Base-by-base conservation (phyloP, 176 grass and related monocot genomes). In the Luzula sylvatica region DNA sequence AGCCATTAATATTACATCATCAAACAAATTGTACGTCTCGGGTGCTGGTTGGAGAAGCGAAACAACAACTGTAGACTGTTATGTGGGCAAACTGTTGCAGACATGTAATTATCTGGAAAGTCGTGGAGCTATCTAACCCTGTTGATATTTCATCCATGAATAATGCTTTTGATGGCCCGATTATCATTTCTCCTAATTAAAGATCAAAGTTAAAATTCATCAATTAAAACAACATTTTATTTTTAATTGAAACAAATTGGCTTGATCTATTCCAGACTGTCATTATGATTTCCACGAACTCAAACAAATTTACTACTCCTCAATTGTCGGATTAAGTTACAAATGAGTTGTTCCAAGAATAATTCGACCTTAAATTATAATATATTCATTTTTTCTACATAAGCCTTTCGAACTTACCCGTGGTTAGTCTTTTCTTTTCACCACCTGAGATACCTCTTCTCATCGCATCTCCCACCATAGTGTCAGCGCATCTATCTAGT, bases 111-210 rank as follows among this genome's bases (percentile, higher is more conserved):
- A 94, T 81, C 53, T 87, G 88, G 42, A 74, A 80, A 12, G 88
- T 94, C 5, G 88, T 94, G 15, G 82, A 77, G 55, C 82, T 87
- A 16, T 94, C 88, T 35, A 94, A 46, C 27, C 88, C 82, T 32
- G 78, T 83, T 71, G 88, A 94, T 66, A 94, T 94, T 72, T 94
- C 88, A 74, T 94, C 88, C 88, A 94, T 94, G 39, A 94, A 74
- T 20, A 94, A 71, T 5, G 59, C 78, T 65, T 67, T 94, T 56
- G 75, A 78, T 9, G 88, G 88, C 11, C 88, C 82, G n/a, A 87
- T 73, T 68, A 94, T 80, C 75, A 94, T 83, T 68, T 94, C 88
- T 38, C 79, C 79, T 87, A 66, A 17, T 56, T 20, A 35, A 7
- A 35, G 30, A 35, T 35, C 7, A 35, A 35, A 9, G 30, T n/a